Evolutionary conservation across 768 basidiomycete genomes (phyloP), one percentile per base, ranked within the genome.

Genomic region (Trametes cinnabarina): DNA sequence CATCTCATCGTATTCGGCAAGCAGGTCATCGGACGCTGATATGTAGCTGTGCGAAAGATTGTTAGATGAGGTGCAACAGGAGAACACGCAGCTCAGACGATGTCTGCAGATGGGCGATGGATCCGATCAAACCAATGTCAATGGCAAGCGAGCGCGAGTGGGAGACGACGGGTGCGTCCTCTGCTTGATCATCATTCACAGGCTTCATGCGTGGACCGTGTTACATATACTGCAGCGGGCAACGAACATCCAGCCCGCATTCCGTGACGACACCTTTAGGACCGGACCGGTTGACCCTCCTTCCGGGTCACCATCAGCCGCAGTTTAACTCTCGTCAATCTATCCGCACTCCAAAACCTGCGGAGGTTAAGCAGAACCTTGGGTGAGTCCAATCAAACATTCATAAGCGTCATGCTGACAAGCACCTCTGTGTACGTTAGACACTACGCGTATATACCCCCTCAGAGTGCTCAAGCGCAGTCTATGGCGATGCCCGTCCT

Each of bases 281-380:
- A 19, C 87, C 87, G 23, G 73, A 81, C 63, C 74, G 90, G 68
- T 76, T 92, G 34, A 92, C 89, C 3, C 75, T 90, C 20, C 85
- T 84, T 17, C 82, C 77, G 12, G 78, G 80, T 41, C 87, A 86
- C 64, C 79, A 79, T 32, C 74, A 77, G 41, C 80, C 83, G 8
- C 75, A 71, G 32, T 74, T 77, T 57, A 63, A 67, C 46, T 66
- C 66, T 41, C 73, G 67, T 15, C 63, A 62, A 17, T 23, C 57
- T 37, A 26, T 46, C 9, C 62, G 41, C 15, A 22, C n/a, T 4
- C 37, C 40, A 3, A 30, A 41, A 0, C 15, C 51, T 1, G 25
- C 19, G 37, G n/a, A 40, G 30, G 32, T 42, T 22, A 58, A 47
- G 70, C 51, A 57, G 28, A 47, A 15, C 19, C 26, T 57, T 22